Evolutionary conservation across 257 asterid species (phyloP), one percentile per base, ranked within the genome.

Genomic region (Petrea volubilis): DNA sequence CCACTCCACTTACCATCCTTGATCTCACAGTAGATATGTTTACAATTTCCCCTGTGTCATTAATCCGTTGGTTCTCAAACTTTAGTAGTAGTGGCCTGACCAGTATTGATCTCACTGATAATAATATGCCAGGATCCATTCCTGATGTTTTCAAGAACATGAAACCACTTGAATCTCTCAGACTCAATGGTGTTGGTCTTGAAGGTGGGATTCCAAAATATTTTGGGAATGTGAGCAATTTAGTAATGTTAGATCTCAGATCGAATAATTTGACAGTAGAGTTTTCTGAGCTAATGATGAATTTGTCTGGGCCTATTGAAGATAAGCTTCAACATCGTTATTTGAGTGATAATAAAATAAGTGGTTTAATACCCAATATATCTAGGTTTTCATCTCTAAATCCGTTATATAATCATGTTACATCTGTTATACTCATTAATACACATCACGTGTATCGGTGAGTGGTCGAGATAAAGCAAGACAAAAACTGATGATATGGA

Each of bases 191-290:
- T 1, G n/a, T 1, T 21, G 15, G 15, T 20, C 55, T 43, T 21
- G 24, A 23, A 12, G 69, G 69, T 23, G 40, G 69, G 69, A 63
- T 63, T 63, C 69, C 69, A 10, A 15, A 40, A 11, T 40, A 10
- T 43, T 24, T 41, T 23, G 56, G 69, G 53, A 41, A 40, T 63
- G 2, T 63, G 40, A 63, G 55, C 28, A 23, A 18, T 27, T 43
- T 63, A 7, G 4, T 36, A 9, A 0, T 34, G 14, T 38, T 60
- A 12, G 51, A 60, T 21, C 33, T 60, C n/a, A 7, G 50, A 3
- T 7, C 2, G 2, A 34, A 41, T 11, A 38, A 38, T 40, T 61
- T 25, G 2, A 36, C 33, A 1, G 50, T 28, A 12, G 13, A 14
- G 10, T 5, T 23, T 43, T 4, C 13, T 23, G 56, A 44, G 3